Base-by-base conservation (phyloP, 192 early-diverging fungal genomes). In the Anaeromyces robustus region DNA sequence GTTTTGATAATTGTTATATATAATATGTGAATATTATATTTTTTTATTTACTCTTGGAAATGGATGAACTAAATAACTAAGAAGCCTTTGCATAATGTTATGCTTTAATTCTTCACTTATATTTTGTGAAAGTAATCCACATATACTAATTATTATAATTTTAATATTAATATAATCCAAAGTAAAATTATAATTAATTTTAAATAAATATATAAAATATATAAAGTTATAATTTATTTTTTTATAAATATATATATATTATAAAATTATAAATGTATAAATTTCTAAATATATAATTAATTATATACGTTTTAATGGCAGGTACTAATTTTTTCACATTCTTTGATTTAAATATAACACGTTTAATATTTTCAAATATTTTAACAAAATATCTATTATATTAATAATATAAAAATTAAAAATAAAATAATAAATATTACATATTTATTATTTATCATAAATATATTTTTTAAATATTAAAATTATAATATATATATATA, bases 21-120 rank as follows among this genome's bases (percentile, higher is more conserved):
- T 32, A 81, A 11, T 78, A 81, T 17, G n/a, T n/a, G n/a, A n/a
- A n/a, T n/a, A n/a, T n/a, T n/a, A n/a, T n/a, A n/a, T n/a, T n/a
- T n/a, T n/a, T 18, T 59, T 13, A 34, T 84, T 83, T 81, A 92
- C 90, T 84, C 86, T 91, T 28, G 95, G 95, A 83, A 88, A 96
- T 37, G 93, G 88, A 86, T 96, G 95, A 11, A 87, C 86, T 12
- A 96, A 81, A 81, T 92, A 91, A 13, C 83, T 77, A 16, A 96
- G 81, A 79, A 94, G 79, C 81, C 91, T 88, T 22, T 86, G 83
- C 52, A 95, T 77, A 18, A 91, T 89, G 2, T 83, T 87, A 52
- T 82, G 87, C 80, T n/a, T 68, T 68, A 68, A n/a, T 9, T 26
- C 0, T n/a, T 68, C 52, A 68, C 52, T 68, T 26, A 68, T 68